Percentiles rank a stretch among this genome's conserved stretches.
These are phyloP conservation scores for Oryza glaberrima DNA, from an alignment of 176 grass and related monocot genomes.

Conservation along the genomic window DNA sequence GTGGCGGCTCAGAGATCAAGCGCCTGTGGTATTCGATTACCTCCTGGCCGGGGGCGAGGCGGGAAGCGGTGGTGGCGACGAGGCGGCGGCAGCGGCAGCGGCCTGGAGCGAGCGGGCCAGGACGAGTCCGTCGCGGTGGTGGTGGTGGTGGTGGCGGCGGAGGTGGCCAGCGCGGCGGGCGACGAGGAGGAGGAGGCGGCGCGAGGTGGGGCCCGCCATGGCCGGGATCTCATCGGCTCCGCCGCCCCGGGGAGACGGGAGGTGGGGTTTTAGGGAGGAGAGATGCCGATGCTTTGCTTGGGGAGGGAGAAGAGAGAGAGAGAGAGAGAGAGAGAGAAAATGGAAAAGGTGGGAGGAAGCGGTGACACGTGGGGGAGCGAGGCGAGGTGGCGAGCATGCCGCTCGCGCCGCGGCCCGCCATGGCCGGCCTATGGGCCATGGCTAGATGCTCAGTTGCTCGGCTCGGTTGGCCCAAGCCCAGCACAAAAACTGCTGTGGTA, in stretches of 20 bases:
- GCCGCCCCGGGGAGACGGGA: background rate
- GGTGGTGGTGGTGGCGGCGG: background rate
- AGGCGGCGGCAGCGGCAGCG: background rate
- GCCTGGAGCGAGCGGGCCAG: constrained; percentile 27
- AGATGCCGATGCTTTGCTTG: constrained; percentile 7
- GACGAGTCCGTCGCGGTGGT: background rate
- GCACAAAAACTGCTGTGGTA: too few relatives aligned
- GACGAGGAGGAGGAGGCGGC: constrained; percentile 35
- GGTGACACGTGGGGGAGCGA: constrained; percentile 21
- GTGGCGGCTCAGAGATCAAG: too few relatives aligned
- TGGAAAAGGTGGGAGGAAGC: background rate
- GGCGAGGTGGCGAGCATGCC: constrained; percentile 15
- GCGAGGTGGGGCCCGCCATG: constrained; percentile 50
- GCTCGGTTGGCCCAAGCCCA: too few relatives aligned
- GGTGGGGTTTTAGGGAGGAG: constrained; percentile 28
- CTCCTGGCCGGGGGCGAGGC: constrained; percentile 11
- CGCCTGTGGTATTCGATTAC: constrained; percentile 30
- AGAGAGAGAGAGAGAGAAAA: too few relatives aligned
- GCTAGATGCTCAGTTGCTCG: too few relatives aligned
- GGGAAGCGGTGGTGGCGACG: background rate
- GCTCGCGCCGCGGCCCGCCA: too few relatives aligned
- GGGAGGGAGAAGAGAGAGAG: too few relatives aligned
- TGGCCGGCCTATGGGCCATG: too few relatives aligned
- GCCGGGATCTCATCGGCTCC: constrained; percentile 50
- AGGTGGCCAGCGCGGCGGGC: constrained; percentile 3